A percentile compares a stretch with the other conserved stretches of the same genome.
These are phyloP conservation scores for Candida schatavii DNA, from an alignment of 805 yeast genomes.

Conservation along the genomic window DNA sequence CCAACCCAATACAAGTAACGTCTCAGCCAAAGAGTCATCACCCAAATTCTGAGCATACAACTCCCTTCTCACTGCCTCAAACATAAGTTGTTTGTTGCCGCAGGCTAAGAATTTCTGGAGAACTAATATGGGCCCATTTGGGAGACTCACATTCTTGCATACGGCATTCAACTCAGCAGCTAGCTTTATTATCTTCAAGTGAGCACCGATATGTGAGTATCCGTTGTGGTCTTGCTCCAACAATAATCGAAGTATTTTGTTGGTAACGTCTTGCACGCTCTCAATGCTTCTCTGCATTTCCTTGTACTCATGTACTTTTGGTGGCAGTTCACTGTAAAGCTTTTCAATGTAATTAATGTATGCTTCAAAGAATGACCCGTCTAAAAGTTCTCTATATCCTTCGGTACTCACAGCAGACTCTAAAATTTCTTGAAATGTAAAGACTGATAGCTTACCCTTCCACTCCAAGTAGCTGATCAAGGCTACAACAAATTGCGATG, in stretches of 20 bases:
- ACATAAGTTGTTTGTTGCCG: constrained; percentile 2
- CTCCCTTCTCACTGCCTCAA: constrained; percentile 10
- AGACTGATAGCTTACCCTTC: constrained; percentile 10
- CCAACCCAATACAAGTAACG: constrained; percentile 14
- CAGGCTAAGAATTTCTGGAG: not conserved
- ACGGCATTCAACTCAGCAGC: constrained; percentile 22
- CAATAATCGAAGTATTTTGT: not conserved
- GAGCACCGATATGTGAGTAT: constrained; percentile 2
- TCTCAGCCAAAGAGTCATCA: constrained; percentile 22
- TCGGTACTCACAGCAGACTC: constrained; percentile 2
- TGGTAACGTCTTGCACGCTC: constrained; percentile 17
- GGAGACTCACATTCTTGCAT: not conserved
- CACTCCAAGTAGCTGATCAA: constrained; percentile 10
- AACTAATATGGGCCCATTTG: not conserved
- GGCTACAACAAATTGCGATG: constrained; percentile 14
- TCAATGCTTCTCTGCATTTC: constrained; percentile 27
- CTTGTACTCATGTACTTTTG: constrained; percentile 35
- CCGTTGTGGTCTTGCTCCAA: constrained; percentile 3
- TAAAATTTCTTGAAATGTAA: constrained; percentile 13
- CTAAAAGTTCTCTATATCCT: constrained; percentile 11
- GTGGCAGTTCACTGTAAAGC: constrained; percentile 24
- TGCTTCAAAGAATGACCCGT: constrained; percentile 17
- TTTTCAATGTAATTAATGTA: constrained; percentile 26
- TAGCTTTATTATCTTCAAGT: constrained; percentile 19
- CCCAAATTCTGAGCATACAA: constrained; percentile 19